Evolutionary conservation across 768 basidiomycete genomes (phyloP), one percentile per base, ranked within the genome.

Genomic region (Podaxis pistillaris): DNA sequence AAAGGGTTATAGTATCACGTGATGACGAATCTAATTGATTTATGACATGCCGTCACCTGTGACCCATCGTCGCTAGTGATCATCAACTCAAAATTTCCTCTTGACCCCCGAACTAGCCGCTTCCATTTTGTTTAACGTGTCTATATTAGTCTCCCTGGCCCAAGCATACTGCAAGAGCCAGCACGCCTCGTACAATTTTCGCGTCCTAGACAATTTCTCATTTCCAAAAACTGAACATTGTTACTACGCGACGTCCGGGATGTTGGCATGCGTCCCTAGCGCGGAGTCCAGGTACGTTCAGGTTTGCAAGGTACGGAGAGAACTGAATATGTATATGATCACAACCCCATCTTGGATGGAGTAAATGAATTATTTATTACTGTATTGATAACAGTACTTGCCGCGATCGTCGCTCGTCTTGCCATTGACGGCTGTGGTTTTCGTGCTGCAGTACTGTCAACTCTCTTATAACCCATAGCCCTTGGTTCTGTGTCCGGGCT

Each of bases 1-100:
- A 24, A 53, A 17, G 44, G 15, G n/a, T 15, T 33, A 33, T 33
- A 26, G 2, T 13, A 30, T 51, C 62, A 63, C 62, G 62, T 63
- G 62, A 56, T 13, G 12, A 33, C 8, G 2, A 33, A 2, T 33
- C 33, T 15, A 46, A n/a, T 46, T 8, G 44, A 46, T 46, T 19
- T n/a, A 46, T 46, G 44, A 7, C 17, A 41, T 41, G 40, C 17
- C 4, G 40, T 41, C 40, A 17, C 15, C 15, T 15, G 38, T 40
- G 15, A 40, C 38, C 3, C 3, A 13, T n/a, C 1, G 40, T 46
- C 5, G 44, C 17, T 33, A 8, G 33, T 33, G 33, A 33, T 33
- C 33, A 8, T 46, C n/a, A 19, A n/a, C 15, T 17, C 17, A 8
- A 46, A 19, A 22, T n/a, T 19, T n/a, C n/a, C 13, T 15, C 41